Evolutionary conservation across 1,139 yeast species (phyloP).

Genomic region (Taiozyma sp.): DNA sequence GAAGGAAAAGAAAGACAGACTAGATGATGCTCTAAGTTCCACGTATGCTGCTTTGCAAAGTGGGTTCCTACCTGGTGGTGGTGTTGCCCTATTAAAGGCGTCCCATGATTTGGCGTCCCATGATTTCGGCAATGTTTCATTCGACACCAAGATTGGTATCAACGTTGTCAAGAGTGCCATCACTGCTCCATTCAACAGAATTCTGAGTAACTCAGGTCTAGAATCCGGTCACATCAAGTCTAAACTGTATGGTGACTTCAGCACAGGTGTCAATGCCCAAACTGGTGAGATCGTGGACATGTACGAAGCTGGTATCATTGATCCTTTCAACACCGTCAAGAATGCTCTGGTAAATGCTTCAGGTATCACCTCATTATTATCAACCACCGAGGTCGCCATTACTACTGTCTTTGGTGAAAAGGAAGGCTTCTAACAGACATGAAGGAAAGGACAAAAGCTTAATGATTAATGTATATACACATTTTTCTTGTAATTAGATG

Average conservation of each 20-base stretch:
- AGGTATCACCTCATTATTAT: slow-evolving; percentile 22
- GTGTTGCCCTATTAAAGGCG: slow-evolving; percentile 22
- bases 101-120: slow-evolving; percentile 7
- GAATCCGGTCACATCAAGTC: slow-evolving; percentile 11
- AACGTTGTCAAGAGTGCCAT: slow-evolving; percentile 19
- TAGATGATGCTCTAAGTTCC: slow-evolving; percentile 24
- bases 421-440: slow-evolving; percentile 16
- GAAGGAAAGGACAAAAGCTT: background rate
- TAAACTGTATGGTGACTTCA: slow-evolving; percentile 11
- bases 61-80: slow-evolving; percentile 27
- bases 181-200: slow-evolving; percentile 20
- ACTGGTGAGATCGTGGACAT: slow-evolving; percentile 24
- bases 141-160: slow-evolving; percentile 20
- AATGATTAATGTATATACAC: background rate
- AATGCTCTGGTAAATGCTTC: slow-evolving; percentile 21
- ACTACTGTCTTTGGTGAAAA: slow-evolving; percentile 20
- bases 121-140: slow-evolving; percentile 10
- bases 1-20: slow-evolving; percentile 24
- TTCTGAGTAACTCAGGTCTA: slow-evolving; percentile 19
- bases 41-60: slow-evolving; percentile 22
- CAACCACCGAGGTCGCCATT: slow-evolving; percentile 25
- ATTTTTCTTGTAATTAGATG: background rate
- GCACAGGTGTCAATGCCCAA: slow-evolving; percentile 22
- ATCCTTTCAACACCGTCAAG: slow-evolving; percentile 23
- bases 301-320: slow-evolving; percentile 24